Evolutionary conservation across 2,329 filamentous ascomycete species (phyloP).

Genomic region (Ophioceras dolichostomum): DNA sequence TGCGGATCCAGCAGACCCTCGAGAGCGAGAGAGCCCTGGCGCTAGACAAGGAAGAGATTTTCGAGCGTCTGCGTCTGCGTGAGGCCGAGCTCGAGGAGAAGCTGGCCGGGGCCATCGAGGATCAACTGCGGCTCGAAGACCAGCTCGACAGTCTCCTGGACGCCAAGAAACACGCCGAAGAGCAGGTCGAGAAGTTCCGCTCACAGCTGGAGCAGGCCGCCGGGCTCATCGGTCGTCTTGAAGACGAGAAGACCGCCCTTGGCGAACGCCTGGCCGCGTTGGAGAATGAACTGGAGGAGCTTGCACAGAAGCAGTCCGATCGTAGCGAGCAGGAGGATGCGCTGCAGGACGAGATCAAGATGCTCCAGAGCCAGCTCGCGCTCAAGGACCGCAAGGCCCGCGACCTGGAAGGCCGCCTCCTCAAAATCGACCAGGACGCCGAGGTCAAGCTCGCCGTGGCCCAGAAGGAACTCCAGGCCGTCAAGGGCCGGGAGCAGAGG

Average conservation of each 20-base stretch:
- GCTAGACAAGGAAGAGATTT: slow-evolving; percentile 97
- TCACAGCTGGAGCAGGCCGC: slow-evolving; percentile 86
- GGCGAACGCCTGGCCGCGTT: slow-evolving; percentile 55
- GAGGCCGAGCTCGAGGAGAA: slow-evolving; percentile 90
- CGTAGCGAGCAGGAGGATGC: slow-evolving; percentile 64
- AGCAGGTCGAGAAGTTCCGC: slow-evolving; percentile 67
- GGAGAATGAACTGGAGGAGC: slow-evolving; percentile 57
- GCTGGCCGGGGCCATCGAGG: slow-evolving; percentile 78
- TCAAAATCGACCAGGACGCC: slow-evolving; percentile 78
- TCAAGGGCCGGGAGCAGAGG: slow-evolving; percentile 63
- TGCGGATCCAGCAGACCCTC: slow-evolving; percentile 82
- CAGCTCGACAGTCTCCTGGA: slow-evolving; percentile 82
- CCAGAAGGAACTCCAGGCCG: slow-evolving; percentile 66
- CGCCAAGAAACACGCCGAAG: slow-evolving; percentile 79
- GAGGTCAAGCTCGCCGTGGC: slow-evolving; percentile 71
- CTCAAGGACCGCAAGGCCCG: slow-evolving; percentile 83
- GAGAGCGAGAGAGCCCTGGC: slow-evolving; percentile 94
- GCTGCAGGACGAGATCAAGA: slow-evolving; percentile 73
- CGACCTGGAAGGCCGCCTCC: slow-evolving; percentile 72
- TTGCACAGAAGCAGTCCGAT: slow-evolving; percentile 59
- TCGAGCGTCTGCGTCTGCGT: slow-evolving; percentile 86
- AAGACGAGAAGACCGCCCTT: slow-evolving; percentile 73
- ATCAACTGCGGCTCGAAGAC: slow-evolving; percentile 88
- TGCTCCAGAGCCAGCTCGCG: slow-evolving; percentile 80
- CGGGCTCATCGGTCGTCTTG: slow-evolving; percentile 70